Conservation (phyloP, 1,139 yeast genomes). For the Sugiyamaella japonica region DNA sequence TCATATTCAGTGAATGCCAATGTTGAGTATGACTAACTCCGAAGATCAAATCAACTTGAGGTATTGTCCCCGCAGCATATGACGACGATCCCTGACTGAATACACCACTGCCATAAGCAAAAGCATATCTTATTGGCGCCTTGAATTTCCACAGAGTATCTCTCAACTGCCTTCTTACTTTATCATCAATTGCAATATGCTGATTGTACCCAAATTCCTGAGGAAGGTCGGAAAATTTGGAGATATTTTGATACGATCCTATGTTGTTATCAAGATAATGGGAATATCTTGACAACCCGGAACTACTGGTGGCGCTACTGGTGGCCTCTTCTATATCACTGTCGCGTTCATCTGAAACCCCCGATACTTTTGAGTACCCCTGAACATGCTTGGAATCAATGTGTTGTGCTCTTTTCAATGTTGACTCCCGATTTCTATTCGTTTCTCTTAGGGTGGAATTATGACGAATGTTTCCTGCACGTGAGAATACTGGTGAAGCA, state of each 20-base stretch:
- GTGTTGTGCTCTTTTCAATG: background rate
- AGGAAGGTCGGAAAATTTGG: slow-evolving; percentile 52
- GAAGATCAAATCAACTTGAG: slow-evolving; percentile 86
- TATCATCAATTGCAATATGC: slow-evolving; percentile 49
- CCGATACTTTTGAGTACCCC: background rate
- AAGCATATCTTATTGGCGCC: slow-evolving; percentile 70
- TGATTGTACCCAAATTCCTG: slow-evolving; percentile 60
- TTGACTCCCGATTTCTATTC: background rate
- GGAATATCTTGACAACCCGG: slow-evolving; percentile 4
- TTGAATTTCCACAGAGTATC: slow-evolving; percentile 57
- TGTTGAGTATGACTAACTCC: slow-evolving; percentile 70
- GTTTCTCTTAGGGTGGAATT: slow-evolving; percentile 1
- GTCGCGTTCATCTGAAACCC: background rate
- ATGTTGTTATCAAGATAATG: slow-evolving; percentile 32
- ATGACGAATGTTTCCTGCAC: background rate
- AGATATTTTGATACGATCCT: slow-evolving; percentile 32
- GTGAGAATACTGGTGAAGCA: background rate
- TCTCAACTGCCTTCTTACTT: slow-evolving; percentile 50
- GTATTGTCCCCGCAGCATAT: slow-evolving; percentile 39
- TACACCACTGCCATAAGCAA: slow-evolving; percentile 97
- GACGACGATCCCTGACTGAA: slow-evolving; percentile 64
- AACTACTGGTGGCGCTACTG: background rate
- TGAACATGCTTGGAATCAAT: background rate
- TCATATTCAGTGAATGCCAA: slow-evolving; percentile 75
- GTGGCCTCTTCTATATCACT: background rate